A percentile compares a stretch with the other conserved stretches of the same genome.
phyloP scores from a whole-genome alignment of 305 asterid genomes.

The Ajuga reptans region DNA sequence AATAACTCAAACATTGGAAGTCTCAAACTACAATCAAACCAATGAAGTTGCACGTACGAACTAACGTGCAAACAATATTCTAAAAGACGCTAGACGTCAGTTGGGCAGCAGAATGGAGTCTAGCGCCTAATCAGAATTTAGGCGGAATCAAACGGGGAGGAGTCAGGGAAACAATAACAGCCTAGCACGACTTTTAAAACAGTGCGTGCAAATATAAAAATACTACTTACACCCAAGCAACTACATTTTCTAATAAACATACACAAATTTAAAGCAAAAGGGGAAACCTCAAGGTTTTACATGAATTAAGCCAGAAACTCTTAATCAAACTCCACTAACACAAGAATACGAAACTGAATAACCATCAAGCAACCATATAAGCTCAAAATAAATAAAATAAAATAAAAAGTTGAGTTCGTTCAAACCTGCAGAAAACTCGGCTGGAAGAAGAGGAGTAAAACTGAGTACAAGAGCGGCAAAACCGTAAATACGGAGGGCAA shows the following conservation, averaged over 20 bases:
- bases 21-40: neutral
- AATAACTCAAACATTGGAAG: neutral
- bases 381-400: neutral
- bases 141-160: no score
- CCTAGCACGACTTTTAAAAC: no score
- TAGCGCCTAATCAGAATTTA: no score
- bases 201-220: neutral
- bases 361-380: neutral
- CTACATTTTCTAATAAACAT: slow-evolving; percentile 4
- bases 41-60: neutral
- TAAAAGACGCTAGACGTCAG: no score
- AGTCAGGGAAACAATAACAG: no score
- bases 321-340: neutral
- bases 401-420: neutral
- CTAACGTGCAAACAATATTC: no score
- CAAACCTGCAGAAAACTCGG: slow-evolving; percentile 35
- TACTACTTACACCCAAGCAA: slow-evolving; percentile 9
- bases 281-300: slow-evolving; percentile 17
- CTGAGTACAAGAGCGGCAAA: slow-evolving; percentile 38
- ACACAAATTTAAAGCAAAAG: neutral
- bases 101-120: no score
- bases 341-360: neutral
- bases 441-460: slow-evolving; percentile 34
- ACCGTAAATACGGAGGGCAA: slow-evolving; percentile 42
- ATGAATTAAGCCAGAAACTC: neutral